A percentile compares a stretch with the other conserved stretches of the same genome.
phyloP scores from a whole-genome alignment of 1,284 basidiomycete species.

The Ceratobasidium papillatum region DNA sequence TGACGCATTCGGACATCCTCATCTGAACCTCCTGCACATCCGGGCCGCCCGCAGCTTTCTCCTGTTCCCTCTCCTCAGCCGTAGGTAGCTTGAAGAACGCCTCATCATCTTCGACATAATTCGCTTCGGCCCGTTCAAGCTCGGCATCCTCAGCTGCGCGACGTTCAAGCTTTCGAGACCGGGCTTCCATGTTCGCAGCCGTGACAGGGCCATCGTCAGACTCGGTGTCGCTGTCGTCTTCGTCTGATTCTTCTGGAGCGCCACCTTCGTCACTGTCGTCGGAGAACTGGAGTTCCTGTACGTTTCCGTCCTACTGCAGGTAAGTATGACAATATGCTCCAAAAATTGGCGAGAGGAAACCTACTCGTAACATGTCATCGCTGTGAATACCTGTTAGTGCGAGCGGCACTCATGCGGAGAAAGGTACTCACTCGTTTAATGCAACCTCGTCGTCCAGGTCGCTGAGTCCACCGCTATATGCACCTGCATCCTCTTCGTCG shows the following conservation, averaged over 20 bases:
- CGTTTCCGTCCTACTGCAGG: constrained; percentile 48
- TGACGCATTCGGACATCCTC: constrained; percentile 88
- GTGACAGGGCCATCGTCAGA: constrained; percentile 69
- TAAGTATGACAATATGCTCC: constrained; percentile 22
- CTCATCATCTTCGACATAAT: constrained; percentile 66
- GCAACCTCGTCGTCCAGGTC: constrained; percentile 59
- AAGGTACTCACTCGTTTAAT: not conserved
- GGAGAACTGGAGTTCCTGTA: constrained; percentile 72
- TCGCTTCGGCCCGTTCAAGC: constrained; percentile 64
- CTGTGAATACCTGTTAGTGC: not conserved
- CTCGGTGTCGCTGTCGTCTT: constrained; percentile 50
- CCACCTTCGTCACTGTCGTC: constrained; percentile 55
- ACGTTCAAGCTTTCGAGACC: constrained; percentile 75
- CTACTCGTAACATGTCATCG: constrained; percentile 15
- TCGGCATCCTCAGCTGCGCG: constrained; percentile 71
- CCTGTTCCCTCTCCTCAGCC: constrained; percentile 80
- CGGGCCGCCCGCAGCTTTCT: constrained; percentile 74
- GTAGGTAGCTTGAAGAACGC: constrained; percentile 78
- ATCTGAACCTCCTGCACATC: constrained; percentile 87
- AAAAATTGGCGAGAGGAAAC: not conserved
- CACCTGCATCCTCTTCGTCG: constrained; percentile 60
- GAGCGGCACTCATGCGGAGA: not conserved
- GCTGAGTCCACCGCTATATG: constrained; percentile 41
- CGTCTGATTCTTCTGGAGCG: constrained; percentile 55
- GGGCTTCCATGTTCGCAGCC: constrained; percentile 78